phyloP scores from a whole-genome alignment of 345 rosid genomes.

The Clarkia xantiana region DNA sequence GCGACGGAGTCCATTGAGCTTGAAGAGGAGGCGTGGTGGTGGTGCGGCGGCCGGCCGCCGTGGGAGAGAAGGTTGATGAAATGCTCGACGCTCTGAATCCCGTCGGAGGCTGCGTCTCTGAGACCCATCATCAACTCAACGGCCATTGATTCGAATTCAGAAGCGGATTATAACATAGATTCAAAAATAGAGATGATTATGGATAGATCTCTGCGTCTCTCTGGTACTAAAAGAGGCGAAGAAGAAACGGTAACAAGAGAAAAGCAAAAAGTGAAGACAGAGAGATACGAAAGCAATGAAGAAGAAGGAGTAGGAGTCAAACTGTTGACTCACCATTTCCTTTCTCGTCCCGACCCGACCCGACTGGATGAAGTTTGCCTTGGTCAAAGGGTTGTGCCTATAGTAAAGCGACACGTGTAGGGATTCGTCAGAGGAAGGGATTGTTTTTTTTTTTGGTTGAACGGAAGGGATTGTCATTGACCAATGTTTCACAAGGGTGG shows the following conservation, averaged over 20 bases:
- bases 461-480: background rate
- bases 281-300: no score
- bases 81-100: slow-evolving; percentile 72
- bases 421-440: background rate
- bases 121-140: slow-evolving; percentile 53
- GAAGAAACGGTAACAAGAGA: background rate
- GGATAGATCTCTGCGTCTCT: background rate
- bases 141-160: slow-evolving; percentile 24
- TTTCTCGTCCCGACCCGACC: no score
- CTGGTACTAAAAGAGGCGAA: slow-evolving; percentile 2
- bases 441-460: slow-evolving; percentile 25
- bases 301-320: slow-evolving; percentile 22
- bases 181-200: background rate
- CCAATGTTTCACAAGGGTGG: background rate
- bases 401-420: slow-evolving; percentile 15
- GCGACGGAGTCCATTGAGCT: slow-evolving; percentile 8
- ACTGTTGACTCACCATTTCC: slow-evolving; percentile 11
- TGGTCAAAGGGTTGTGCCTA: slow-evolving; percentile 18
- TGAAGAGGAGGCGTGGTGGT: slow-evolving; percentile 8
- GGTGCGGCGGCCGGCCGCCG: background rate
- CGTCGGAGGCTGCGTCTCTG: slow-evolving; percentile 60
- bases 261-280: background rate
- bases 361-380: background rate
- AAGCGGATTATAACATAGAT: background rate
- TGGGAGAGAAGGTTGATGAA: slow-evolving; percentile 26